phyloP scores from a whole-genome alignment of 2,329 filamentous ascomycete species.

The Elsinoe australis region DNA sequence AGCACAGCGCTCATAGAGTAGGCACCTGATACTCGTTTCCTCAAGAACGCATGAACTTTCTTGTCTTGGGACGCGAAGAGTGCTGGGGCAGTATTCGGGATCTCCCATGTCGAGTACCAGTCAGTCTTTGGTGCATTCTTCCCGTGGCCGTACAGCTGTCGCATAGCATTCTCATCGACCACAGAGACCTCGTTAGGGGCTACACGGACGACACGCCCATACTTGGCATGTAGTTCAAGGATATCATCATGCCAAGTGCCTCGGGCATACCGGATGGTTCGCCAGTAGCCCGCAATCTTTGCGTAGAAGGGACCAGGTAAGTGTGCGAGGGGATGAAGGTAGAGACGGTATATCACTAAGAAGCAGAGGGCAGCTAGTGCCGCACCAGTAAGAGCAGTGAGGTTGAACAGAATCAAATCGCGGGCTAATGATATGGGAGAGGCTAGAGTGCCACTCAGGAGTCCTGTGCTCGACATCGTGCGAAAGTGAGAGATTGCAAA shows the following conservation, averaged over 20 bases:
- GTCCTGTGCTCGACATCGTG: too few species aligned
- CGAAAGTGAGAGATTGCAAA: too few species aligned
- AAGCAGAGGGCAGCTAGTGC: too few species aligned
- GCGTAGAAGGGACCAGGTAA: slow-evolving; percentile 20
- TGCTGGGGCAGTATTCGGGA: neutral
- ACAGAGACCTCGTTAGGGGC: slow-evolving; percentile 35
- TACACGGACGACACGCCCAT: slow-evolving; percentile 35
- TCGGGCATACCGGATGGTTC: slow-evolving; percentile 15
- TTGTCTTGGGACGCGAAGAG: slow-evolving; percentile 8
- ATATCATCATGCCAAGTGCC: slow-evolving; percentile 25
- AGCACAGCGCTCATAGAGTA: slow-evolving; percentile 39
- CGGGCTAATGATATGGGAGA: too few species aligned
- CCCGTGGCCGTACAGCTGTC: slow-evolving; percentile 37
- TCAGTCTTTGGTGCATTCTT: slow-evolving; percentile 8
- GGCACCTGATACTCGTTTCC: slow-evolving; percentile 24
- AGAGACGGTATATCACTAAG: slow-evolving; percentile 17
- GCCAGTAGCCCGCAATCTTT: slow-evolving; percentile 17
- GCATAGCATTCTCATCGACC: slow-evolving; percentile 25
- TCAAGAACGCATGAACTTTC: slow-evolving; percentile 1
- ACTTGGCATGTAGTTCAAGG: slow-evolving; percentile 31
- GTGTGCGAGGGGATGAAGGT: slow-evolving; percentile 17
- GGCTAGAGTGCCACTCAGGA: too few species aligned
- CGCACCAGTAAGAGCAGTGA: too few species aligned
- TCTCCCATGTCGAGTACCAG: slow-evolving; percentile 15
- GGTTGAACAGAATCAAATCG: too few species aligned